Percentiles rank a stretch among this genome's conserved stretches.
Evolutionary conservation across 1,284 basidiomycete genomes (phyloP).

Genomic region (Trichosporon sp.): DNA sequence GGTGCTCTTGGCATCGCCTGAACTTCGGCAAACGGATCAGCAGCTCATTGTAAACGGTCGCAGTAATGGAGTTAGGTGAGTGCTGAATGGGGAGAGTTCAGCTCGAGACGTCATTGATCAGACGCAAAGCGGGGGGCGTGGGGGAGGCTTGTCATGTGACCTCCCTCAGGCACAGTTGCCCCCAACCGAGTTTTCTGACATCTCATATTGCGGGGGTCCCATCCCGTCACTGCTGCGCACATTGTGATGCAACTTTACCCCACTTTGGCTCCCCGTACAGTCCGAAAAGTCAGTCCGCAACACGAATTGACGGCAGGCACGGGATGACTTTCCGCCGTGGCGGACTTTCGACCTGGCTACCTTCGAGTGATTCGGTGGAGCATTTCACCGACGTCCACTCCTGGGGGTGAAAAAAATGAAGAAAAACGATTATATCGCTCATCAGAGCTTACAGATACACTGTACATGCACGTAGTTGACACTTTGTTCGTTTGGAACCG

Average conservation of each 20-base stretch:
- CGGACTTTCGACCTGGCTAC: background rate
- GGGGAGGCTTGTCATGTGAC: conserved; percentile 9
- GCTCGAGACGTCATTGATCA: conserved; percentile 1
- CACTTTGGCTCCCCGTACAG: background rate
- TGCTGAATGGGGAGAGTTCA: background rate
- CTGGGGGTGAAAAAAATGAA: background rate
- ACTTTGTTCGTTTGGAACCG: background rate
- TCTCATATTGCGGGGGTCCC: background rate
- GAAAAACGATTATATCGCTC: background rate
- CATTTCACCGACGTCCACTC: background rate
- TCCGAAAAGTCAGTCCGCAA: conserved; percentile 10
- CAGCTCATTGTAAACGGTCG: background rate
- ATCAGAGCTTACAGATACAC: conserved; percentile 14
- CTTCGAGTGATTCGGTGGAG: background rate
- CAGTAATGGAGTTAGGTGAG: background rate
- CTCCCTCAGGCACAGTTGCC: background rate
- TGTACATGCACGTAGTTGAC: conserved; percentile 17
- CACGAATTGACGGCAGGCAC: background rate
- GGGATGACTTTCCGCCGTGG: background rate
- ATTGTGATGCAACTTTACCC: background rate
- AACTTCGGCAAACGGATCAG: background rate
- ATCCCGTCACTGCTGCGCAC: background rate
- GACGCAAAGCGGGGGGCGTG: background rate
- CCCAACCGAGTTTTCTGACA: background rate
- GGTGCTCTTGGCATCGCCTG: background rate